Base-by-base conservation (phyloP, 148 eudicot genomes). In the Nyssa sinensis region DNA sequence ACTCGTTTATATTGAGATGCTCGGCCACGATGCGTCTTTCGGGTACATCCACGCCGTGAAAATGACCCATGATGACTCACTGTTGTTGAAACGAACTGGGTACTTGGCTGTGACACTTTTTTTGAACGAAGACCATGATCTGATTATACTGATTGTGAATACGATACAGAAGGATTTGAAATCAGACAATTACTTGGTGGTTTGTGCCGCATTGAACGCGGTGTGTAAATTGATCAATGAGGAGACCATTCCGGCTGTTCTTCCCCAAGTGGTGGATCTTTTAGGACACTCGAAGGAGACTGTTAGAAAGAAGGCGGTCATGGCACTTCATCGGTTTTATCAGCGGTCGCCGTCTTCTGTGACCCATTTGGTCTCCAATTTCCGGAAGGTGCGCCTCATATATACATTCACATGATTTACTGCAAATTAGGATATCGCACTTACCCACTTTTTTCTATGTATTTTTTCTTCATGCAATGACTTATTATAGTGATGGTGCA, bases 161-260 rank as follows among this genome's bases (percentile, higher is more conserved):
- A 95, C 99, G 2, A 95, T 95, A 30, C 99, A 95, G 84, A 95
- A 95, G 89, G 99, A 95, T 81, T 82, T 95, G 90, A 93, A 82
- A 70, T 89, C 94, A 58, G 98, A 92, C 68, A 93, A 95, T 80
- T 95, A 81, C 63, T 84, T 93, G 69, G 94, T 95, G 31, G 99
- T 95, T 58, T 93, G 88, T 7, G 94, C 98, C 0, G 97, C 99
- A 3, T 84, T 95, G 89, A 95, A 93, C 70, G 99, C 97, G 3
- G 91, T 86, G 39, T 95, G 98, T 77, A 85, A 86, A 77, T 75
- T 95, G 81, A 95, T 95, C 59, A 95, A 93, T 66, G 98, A 93
- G 89, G 99, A 95, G 82, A 95, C 99, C 0, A 89, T 95, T 11
- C 99, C 99, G 0, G 99, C 98, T 0, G 97, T 95, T 72, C 60